Evolutionary conservation across 495 filamentous ascomycete genomes (phyloP), one percentile per base, ranked within the genome.

Genomic region (Viridothelium virens): DNA sequence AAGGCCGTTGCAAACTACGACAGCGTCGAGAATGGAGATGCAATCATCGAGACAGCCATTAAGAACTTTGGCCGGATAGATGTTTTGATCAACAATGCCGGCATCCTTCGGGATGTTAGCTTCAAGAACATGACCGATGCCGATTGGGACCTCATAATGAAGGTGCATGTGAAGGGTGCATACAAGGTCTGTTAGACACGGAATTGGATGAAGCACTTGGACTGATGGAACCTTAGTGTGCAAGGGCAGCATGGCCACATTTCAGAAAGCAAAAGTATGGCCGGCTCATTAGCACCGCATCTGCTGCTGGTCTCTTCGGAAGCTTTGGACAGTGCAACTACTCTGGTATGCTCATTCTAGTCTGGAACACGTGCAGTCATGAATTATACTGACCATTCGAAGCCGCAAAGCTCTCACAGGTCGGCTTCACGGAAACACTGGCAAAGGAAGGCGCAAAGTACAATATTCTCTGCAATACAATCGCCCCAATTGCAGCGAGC

Each of bases 211-310:
- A 47, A 38, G 37, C 61, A 59, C 70, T 70, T 59, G 14, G 5
- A 31, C 34, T 50, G 25, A 65, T 39, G 18, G 7, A 2, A 50
- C 46, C 67, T 36, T 72, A 88, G 88, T 96, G 92, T 76, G 87
- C 95, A 56, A 86, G 89, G 77, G 95, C 94, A 67, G 94, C 94
- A 33, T 98, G 95, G 95, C 94, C 94, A 64, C 84, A 97, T 77
- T 97, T 97, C 85, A 83, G 95, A 71, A 96, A 97, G 78, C 94
- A 98, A 79, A 98, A 96, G 85, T 97, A 91, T 76, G 94, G 94
- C 46, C 86, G 94, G 65, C 81, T 98, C 61, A 96, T 98, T 77
- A 97, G 95, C 83, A 97, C 95, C 36, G 85, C 95, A 61, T 97
- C 93, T 25, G 92, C 92, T 33, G 95, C 94, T 63, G 94, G 94